These are phyloP conservation scores for Penicillium pancosmium DNA, from an alignment of 495 filamentous ascomycete genomes.

Conservation along the genomic window DNA sequence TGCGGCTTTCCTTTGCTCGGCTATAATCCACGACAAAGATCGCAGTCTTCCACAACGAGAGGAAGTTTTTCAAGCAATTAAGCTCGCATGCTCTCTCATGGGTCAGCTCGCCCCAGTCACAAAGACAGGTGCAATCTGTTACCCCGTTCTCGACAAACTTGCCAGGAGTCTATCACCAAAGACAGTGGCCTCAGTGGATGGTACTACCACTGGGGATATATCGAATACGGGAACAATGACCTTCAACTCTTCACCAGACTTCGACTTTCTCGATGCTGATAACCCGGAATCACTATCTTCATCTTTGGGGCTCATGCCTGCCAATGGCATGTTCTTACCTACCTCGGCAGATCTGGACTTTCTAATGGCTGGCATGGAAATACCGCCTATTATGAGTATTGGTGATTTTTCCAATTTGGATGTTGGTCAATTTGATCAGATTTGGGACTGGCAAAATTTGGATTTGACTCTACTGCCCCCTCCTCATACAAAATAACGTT, in stretches of 20 bases:
- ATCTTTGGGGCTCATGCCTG: slow-evolving; percentile 4
- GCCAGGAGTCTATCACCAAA: slow-evolving; percentile 16
- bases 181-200: neutral
- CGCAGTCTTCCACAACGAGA: slow-evolving; percentile 45
- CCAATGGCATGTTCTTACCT: slow-evolving; percentile 10
- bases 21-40: slow-evolving; percentile 50
- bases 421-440: slow-evolving; percentile 29
- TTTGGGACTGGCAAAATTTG: slow-evolving; percentile 36
- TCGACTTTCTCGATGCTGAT: slow-evolving; percentile 4
- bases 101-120: slow-evolving; percentile 37
- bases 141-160: slow-evolving; percentile 25
- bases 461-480: slow-evolving; percentile 22
- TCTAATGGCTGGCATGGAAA: slow-evolving; percentile 13
- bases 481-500: neutral
- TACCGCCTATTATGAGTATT: slow-evolving; percentile 12
- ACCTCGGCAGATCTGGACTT: slow-evolving; percentile 14
- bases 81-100: slow-evolving; percentile 40
- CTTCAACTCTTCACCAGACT: neutral
- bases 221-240: neutral
- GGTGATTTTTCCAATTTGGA: slow-evolving; percentile 26
- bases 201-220: neutral
- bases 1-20: slow-evolving; percentile 51
- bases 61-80: slow-evolving; percentile 40
- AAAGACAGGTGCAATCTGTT: slow-evolving; percentile 33
- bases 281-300: slow-evolving; percentile 7